These are phyloP conservation scores for Diutina scorzettiae DNA, from an alignment of 1,139 yeast genomes.

Conservation along the genomic window DNA sequence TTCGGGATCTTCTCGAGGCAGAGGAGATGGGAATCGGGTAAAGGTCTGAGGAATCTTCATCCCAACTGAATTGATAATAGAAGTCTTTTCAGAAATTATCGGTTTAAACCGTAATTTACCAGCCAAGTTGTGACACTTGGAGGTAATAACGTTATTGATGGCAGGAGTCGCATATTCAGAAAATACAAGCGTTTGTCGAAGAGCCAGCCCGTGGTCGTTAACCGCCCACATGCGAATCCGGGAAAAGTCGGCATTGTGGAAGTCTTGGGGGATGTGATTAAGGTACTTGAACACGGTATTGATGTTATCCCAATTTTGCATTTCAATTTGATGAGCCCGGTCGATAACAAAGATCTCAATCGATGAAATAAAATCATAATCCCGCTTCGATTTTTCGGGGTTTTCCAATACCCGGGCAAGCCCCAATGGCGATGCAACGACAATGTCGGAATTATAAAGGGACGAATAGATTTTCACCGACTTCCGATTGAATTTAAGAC, in stretches of 20 bases:
- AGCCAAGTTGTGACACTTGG: slow-evolving; percentile 47
- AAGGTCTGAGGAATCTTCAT: slow-evolving; percentile 62
- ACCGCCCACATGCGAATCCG: slow-evolving; percentile 88
- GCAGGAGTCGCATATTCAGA: slow-evolving; percentile 72
- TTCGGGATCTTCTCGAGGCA: slow-evolving; percentile 62
- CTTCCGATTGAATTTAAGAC: slow-evolving; percentile 81
- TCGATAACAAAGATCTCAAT: slow-evolving; percentile 75
- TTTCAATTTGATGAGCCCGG: slow-evolving; percentile 74
- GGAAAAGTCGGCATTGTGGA: slow-evolving; percentile 82
- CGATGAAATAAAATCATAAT: slow-evolving; percentile 70
- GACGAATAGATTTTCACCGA: slow-evolving; percentile 74
- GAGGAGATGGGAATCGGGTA: slow-evolving; percentile 49
- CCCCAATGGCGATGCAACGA: slow-evolving; percentile 89
- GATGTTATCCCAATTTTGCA: slow-evolving; percentile 92
- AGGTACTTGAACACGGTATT: slow-evolving; percentile 56
- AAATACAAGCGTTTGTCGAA: slow-evolving; percentile 72
- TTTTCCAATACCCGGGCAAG: slow-evolving; percentile 66
- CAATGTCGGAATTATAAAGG: slow-evolving; percentile 75
- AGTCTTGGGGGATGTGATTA: slow-evolving; percentile 64
- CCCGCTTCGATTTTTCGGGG: slow-evolving; percentile 46
- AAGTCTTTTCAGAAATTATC: slow-evolving; percentile 20
- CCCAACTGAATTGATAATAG: slow-evolving; percentile 40
- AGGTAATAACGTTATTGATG: slow-evolving; percentile 51
- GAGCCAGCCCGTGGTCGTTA: slow-evolving; percentile 63
- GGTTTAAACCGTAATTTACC: slow-evolving; percentile 55